Conservation (phyloP, 2,329 filamentous ascomycete genomes). For the Colletotrichum liriopes region DNA sequence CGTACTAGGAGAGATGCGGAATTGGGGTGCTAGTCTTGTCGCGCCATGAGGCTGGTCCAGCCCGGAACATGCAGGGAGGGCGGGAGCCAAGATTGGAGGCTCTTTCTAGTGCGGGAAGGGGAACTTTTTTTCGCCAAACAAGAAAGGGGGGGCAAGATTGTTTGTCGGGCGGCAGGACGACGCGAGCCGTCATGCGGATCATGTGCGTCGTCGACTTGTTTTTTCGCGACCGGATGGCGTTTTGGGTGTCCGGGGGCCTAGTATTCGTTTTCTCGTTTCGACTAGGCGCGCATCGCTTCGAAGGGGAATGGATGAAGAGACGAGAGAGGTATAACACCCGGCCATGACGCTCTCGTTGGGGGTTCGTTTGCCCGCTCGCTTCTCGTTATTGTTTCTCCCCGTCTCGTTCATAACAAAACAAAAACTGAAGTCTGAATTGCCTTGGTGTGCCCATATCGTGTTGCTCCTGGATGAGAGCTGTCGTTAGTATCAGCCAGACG, state of each 20-base stretch:
- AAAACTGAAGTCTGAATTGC: neutral
- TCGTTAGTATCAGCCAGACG: neutral
- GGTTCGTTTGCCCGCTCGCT: neutral
- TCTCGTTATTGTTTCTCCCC: neutral
- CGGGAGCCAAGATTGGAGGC: constrained; percentile 43
- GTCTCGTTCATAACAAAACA: neutral
- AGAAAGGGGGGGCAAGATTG: neutral
- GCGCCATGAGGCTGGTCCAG: neutral
- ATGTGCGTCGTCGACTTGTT: neutral
- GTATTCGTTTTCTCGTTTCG: neutral
- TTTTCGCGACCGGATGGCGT: neutral
- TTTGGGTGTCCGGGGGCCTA: neutral
- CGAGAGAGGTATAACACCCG: neutral
- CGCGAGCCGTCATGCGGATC: neutral
- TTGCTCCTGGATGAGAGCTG: neutral
- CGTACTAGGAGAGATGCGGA: neutral
- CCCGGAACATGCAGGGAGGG: constrained; percentile 6
- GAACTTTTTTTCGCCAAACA: neutral
- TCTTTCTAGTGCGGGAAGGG: constrained; percentile 6
- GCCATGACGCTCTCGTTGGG: neutral
- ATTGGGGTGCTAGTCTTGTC: neutral
- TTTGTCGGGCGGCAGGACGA: neutral
- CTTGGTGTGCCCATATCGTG: neutral
- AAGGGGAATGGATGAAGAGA: neutral
- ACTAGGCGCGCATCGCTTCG: neutral